These are phyloP conservation scores for Serendipita sp. DNA, from an alignment of 1,284 basidiomycete species.

Conservation along the genomic window DNA sequence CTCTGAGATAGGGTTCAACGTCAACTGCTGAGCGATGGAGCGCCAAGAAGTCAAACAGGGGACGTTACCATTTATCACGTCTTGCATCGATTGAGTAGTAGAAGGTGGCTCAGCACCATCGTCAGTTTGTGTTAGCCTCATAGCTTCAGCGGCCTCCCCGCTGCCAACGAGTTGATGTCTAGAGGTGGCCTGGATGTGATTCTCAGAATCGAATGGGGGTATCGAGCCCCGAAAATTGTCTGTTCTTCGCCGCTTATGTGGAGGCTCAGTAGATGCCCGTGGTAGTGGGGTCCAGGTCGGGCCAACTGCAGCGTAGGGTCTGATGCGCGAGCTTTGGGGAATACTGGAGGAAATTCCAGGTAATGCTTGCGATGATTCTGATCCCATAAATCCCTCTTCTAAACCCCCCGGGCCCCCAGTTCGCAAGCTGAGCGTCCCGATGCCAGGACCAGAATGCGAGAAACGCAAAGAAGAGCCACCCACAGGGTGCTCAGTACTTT, in stretches of 20 bases:
- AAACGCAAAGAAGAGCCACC: not conserved
- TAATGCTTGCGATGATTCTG: not conserved
- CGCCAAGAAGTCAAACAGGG: not conserved
- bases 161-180: not conserved
- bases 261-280: not conserved
- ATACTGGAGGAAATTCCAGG: not conserved
- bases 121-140: slow-evolving; percentile 3
- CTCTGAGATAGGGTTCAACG: not conserved
- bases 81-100: not conserved
- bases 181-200: not conserved
- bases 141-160: not conserved
- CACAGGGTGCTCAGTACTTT: not conserved
- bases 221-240: not conserved
- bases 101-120: not conserved
- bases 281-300: not conserved
- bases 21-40: not conserved
- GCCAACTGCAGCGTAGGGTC: not conserved
- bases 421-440: not conserved
- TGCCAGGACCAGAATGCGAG: not conserved
- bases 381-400: not conserved
- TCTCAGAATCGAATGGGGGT: not conserved
- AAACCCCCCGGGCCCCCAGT: not conserved
- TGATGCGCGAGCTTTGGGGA: not conserved
- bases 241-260: slow-evolving; percentile 1
- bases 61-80: not conserved